These are phyloP conservation scores for Starmerella vaccinii DNA, from an alignment of 805 yeast genomes.

Conservation along the genomic window DNA sequence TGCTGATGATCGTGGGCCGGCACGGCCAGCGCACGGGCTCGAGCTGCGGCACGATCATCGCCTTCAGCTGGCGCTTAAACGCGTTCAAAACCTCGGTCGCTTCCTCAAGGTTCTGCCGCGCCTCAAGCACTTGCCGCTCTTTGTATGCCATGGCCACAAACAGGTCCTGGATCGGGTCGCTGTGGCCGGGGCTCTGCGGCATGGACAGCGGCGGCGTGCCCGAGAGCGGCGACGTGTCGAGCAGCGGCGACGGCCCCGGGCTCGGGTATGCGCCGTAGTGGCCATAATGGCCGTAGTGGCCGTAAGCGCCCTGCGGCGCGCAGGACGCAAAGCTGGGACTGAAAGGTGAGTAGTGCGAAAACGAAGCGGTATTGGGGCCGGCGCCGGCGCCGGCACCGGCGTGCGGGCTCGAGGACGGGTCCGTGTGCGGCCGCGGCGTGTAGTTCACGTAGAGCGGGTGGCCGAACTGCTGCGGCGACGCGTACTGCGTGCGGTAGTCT, in stretches of 20 bases:
- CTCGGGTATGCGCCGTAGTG: neutral
- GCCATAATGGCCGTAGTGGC: neutral
- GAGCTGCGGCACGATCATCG: slow-evolving; percentile 18
- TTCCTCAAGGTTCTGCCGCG: slow-evolving; percentile 25
- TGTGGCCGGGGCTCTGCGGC: slow-evolving; percentile 10
- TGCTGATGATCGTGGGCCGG: slow-evolving; percentile 20
- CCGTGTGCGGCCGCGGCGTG: neutral
- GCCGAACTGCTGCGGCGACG: slow-evolving; percentile 1
- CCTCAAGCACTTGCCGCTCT: slow-evolving; percentile 32
- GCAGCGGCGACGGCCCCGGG: slow-evolving; percentile 2
- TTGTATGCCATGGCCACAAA: slow-evolving; percentile 30
- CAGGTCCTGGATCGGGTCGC: slow-evolving; percentile 26
- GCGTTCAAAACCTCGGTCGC: slow-evolving; percentile 27
- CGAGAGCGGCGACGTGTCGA: slow-evolving; percentile 6
- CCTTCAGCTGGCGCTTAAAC: slow-evolving; percentile 21
- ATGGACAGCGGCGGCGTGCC: slow-evolving; percentile 6
- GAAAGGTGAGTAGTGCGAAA: neutral
- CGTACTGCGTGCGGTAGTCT: slow-evolving; percentile 11
- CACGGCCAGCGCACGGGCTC: slow-evolving; percentile 16
- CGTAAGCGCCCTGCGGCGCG: neutral
- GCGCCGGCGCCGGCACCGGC: no score
- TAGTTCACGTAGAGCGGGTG: slow-evolving; percentile 4
- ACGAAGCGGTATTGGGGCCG: no score
- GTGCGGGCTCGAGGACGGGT: neutral
- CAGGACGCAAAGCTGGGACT: neutral